Percentiles rank a stretch among this genome's conserved stretches.
These are phyloP conservation scores for Starmerella apis DNA, from an alignment of 805 yeast species.

Conservation along the genomic window DNA sequence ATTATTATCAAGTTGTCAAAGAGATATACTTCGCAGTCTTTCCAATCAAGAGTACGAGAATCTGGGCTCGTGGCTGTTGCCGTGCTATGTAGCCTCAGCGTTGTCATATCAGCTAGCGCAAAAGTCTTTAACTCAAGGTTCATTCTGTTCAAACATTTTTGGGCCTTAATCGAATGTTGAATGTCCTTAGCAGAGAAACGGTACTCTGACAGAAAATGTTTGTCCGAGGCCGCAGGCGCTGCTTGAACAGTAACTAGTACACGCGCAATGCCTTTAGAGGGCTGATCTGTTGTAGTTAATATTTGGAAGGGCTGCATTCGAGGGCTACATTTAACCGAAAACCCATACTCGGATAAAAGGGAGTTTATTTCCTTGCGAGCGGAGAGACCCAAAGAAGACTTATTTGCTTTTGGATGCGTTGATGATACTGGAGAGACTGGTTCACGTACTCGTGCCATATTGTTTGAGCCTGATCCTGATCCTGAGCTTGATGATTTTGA, in stretches of 20 bases:
- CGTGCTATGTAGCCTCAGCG: slow-evolving; percentile 8
- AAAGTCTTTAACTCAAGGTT: not conserved
- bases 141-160: not conserved
- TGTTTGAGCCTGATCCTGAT: not conserved
- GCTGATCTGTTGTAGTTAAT: not conserved
- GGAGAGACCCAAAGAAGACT: not conserved
- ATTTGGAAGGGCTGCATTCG: not conserved
- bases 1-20: slow-evolving; percentile 9
- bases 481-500: not conserved
- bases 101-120: not conserved
- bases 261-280: not conserved
- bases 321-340: not conserved
- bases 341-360: not conserved
- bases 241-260: not conserved
- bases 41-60: not conserved
- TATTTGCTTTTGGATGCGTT: not conserved
- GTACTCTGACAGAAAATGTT: not conserved
- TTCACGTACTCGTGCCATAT: no score
- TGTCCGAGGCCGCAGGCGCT: not conserved
- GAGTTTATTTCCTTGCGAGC: not conserved
- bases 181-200: slow-evolving; percentile 13
- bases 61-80: slow-evolving; percentile 5
- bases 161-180: not conserved
- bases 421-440: no score
- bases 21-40: slow-evolving; percentile 2